These are phyloP conservation scores for Prunus fruticosa DNA, from an alignment of 306 rosid genomes.

Conservation along the genomic window DNA sequence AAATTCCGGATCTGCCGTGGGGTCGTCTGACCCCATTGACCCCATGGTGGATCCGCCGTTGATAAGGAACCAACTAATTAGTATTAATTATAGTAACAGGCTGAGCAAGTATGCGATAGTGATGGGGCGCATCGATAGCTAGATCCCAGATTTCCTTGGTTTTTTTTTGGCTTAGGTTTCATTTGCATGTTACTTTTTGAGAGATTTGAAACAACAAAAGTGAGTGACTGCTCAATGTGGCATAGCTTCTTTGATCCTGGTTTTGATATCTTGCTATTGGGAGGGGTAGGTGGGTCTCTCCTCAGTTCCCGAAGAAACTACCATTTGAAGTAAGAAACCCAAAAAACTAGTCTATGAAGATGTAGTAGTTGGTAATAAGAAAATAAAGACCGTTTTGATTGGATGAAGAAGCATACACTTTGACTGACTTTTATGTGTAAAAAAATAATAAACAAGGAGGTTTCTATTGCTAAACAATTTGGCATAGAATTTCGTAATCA, in stretches of 20 bases:
- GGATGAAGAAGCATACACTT: not conserved
- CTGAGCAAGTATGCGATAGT: not conserved
- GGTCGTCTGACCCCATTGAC: too few species aligned
- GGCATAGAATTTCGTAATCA: too few species aligned
- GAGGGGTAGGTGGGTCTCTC: not conserved
- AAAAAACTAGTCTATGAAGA: not conserved
- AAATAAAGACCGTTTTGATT: not conserved
- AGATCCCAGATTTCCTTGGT: constrained; percentile 29
- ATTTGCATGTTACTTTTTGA: not conserved
- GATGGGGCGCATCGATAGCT: not conserved
- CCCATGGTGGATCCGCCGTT: too few species aligned
- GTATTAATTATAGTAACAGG: constrained; percentile 1
- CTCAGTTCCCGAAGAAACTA: not conserved
- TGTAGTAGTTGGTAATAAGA: not conserved
- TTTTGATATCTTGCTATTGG: not conserved
- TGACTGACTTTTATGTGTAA: not conserved
- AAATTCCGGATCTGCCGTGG: too few species aligned
- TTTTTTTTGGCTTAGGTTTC: not conserved
- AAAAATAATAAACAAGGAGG: too few species aligned
- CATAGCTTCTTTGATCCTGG: constrained; percentile 17
- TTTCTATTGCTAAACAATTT: too few species aligned
- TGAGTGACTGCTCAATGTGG: constrained; percentile 31
- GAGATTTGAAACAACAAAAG: constrained; percentile 19
- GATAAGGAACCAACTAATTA: not conserved
- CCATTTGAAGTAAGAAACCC: not conserved